Evolutionary conservation across 2,329 filamentous ascomycete genomes (phyloP), one percentile per base, ranked within the genome.

Genomic region (Cladophialophora psammophila): DNA sequence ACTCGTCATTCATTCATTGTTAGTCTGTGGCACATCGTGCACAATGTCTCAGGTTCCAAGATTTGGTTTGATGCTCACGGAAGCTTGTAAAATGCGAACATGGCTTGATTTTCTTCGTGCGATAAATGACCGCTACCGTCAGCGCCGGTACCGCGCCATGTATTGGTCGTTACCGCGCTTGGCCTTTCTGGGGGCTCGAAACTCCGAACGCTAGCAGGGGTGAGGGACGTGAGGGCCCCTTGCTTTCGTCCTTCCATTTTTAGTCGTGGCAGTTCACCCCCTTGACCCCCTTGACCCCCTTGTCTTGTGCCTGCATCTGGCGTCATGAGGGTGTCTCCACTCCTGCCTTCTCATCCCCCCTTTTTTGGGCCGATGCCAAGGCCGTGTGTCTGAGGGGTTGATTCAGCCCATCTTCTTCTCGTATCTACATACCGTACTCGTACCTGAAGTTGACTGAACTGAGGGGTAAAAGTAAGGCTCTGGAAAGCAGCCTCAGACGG

Each of bases 161-260:
- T 61, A 40, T 50, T 9, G 35, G 15, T 9, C 18, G 15, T 36
- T 54, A 40, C 45, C 5, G 13, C 18, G 26, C 26, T 45, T 61
- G 53, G 18, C 59, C 48, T n/a, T 26, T 40, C 26, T 12, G n/a
- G 42, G 42, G 59, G 0, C 34, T 12, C 4, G 8, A n/a, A 10
- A n/a, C 32, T 64, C 62, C 62, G 62, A 64, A 35, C 54, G 45
- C 62, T 64, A 64, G 62, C 50, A 62, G 45, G 60, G 48, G 38
- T 26, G 3, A 18, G 18, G 55, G 3, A 26, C n/a, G n/a, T n/a
- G n/a, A n/a, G n/a, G n/a, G n/a, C 26, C 26, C 26, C 26, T 26
- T 26, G 26, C 55, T 40, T n/a, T 55, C 31, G 26, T 36, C 12
- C 26, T 20, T 34, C 60, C 60, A 63, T 38, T 63, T 63, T 58